Evolutionary conservation across 1,284 basidiomycete species (phyloP).

Genomic region (Microbotryum lychnidis-dioicae): DNA sequence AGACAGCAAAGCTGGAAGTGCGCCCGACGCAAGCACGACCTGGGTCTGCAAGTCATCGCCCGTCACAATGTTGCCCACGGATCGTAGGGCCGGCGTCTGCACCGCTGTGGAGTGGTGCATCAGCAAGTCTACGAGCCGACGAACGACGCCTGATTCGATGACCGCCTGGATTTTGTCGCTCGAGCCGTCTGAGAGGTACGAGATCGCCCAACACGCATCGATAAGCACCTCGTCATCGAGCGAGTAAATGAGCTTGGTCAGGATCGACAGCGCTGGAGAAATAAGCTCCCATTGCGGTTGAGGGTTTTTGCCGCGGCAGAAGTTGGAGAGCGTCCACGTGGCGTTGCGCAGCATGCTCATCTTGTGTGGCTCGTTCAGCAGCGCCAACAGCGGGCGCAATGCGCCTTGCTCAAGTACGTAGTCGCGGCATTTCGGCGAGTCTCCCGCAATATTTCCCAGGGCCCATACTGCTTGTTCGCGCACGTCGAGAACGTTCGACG

Average conservation of each 20-base stretch:
- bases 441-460: conserved; percentile 90
- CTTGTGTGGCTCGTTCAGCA: conserved; percentile 61
- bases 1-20: conserved; percentile 83
- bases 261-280: conserved; percentile 85
- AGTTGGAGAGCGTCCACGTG: conserved; percentile 97
- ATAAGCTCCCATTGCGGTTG: conserved; percentile 95
- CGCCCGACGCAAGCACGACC: conserved; percentile 93
- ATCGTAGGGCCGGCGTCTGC: conserved; percentile 96
- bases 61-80: conserved; percentile 97
- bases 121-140: conserved; percentile 92
- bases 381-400: conserved; percentile 46
- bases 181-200: conserved; percentile 96
- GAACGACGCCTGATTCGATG: conserved; percentile 95
- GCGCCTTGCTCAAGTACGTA: conserved; percentile 55
- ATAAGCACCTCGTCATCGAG: conserved; percentile 98
- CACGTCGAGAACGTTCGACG: conserved; percentile 65
- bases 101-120: conserved; percentile 97
- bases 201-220: conserved; percentile 99
- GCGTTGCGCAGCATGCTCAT: conserved; percentile 95
- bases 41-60: conserved; percentile 98
- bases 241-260: conserved; percentile 98
- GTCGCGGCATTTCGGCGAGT: conserved; percentile 88
- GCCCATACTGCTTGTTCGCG: conserved; percentile 97
- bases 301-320: conserved; percentile 91
- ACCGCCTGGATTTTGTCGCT: conserved; percentile 99